phyloP scores from a whole-genome alignment of 2,329 filamentous ascomycete genomes.

The Epichloe sp. region DNA sequence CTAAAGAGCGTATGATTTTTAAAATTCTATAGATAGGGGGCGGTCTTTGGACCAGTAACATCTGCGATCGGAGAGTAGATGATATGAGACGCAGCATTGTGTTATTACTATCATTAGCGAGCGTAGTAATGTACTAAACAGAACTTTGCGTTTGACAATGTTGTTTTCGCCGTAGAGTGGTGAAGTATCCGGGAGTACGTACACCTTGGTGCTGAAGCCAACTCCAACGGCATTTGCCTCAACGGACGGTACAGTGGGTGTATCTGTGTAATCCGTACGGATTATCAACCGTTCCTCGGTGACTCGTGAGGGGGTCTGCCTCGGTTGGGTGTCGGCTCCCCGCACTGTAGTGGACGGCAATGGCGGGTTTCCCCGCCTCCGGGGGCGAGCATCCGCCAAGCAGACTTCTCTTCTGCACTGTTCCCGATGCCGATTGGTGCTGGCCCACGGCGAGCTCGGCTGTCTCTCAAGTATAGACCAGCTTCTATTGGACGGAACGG shows the following conservation, averaged over 20 bases:
- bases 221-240: neutral
- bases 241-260: too few relatives aligned
- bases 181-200: neutral
- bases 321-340: slow-evolving; percentile 5
- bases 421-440: too few relatives aligned
- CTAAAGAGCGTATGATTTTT: slow-evolving; percentile 10
- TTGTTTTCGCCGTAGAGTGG: neutral
- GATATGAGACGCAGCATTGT: neutral
- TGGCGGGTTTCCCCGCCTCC: slow-evolving; percentile 4
- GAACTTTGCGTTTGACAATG: neutral
- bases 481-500: too few relatives aligned
- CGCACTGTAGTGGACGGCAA: slow-evolving; percentile 1
- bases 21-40: too few relatives aligned
- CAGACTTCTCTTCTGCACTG: too few relatives aligned
- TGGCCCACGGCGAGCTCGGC: neutral
- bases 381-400: neutral
- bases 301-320: slow-evolving; percentile 1
- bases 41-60: too few relatives aligned
- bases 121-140: neutral
- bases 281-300: too few relatives aligned
- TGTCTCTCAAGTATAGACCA: too few relatives aligned
- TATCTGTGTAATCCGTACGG: too few relatives aligned
- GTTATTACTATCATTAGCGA: slow-evolving; percentile 1
- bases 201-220: neutral
- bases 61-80: neutral